Evolutionary conservation across 352 stramenopile genomes (phyloP).

Genomic region (Pythium dissimile): DNA sequence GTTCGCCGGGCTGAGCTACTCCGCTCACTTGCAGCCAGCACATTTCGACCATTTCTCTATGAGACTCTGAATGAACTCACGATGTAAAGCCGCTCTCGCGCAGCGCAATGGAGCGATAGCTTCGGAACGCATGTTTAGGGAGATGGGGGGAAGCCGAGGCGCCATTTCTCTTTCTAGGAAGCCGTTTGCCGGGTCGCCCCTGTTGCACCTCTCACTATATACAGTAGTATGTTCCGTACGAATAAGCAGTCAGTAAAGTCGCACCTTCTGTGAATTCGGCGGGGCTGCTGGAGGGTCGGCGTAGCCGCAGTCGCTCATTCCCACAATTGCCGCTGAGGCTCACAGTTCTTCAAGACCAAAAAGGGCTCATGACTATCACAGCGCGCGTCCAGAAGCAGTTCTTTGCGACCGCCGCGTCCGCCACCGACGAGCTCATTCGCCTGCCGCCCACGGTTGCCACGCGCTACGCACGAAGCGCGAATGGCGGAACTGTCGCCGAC

Average conservation of each 20-base stretch:
- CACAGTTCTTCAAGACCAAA: not conserved
- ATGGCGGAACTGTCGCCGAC: not conserved
- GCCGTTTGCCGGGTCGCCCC: no score
- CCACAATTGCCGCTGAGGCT: not conserved
- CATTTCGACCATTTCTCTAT: not conserved
- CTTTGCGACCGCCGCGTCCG: not conserved
- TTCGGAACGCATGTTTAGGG: no score
- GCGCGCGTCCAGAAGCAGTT: constrained; percentile 2
- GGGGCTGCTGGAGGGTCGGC: no score
- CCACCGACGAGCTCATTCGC: not conserved
- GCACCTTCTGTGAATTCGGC: no score
- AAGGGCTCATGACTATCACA: not conserved
- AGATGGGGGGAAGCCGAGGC: no score
- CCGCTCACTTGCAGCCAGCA: not conserved
- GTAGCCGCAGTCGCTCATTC: not conserved
- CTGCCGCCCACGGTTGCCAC: not conserved
- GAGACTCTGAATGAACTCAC: no score
- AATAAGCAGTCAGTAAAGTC: no score
- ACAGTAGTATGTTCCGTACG: no score
- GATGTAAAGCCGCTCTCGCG: no score
- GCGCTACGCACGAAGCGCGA: not conserved
- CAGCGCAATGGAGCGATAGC: no score
- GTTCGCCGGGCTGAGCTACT: not conserved
- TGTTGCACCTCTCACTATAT: no score
- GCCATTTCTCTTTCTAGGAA: no score